Evolutionary conservation across 2,329 filamentous ascomycete genomes (phyloP).

Genomic region (Magnaporthales sp.): DNA sequence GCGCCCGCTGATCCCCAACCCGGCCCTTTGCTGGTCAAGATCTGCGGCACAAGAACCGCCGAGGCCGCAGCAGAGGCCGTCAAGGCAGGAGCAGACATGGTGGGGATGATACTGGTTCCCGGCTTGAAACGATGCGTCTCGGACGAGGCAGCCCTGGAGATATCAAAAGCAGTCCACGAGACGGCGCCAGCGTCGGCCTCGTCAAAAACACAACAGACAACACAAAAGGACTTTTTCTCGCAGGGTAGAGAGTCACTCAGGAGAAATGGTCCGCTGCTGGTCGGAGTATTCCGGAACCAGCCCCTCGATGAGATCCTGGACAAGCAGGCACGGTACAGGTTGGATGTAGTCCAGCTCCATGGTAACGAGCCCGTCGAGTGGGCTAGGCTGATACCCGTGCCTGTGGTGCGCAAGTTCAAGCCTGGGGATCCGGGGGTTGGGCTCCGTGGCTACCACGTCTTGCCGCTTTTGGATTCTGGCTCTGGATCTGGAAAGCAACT

Average conservation of each 20-base stretch:
- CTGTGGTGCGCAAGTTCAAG: conserved; percentile 79
- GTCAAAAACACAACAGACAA: conserved; percentile 13
- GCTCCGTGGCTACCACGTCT: conserved; percentile 68
- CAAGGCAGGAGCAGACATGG: conserved; percentile 79
- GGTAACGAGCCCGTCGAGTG: conserved; percentile 89
- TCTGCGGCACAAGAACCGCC: conserved; percentile 80
- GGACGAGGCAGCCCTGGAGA: conserved; percentile 68
- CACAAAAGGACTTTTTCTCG: conserved; percentile 56
- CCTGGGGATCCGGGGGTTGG: conserved; percentile 66
- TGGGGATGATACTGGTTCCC: conserved; percentile 86
- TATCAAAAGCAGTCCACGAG: conserved; percentile 67
- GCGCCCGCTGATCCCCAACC: conserved; percentile 14
- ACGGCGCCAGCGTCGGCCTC: conserved; percentile 13
- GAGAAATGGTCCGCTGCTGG: conserved; percentile 60
- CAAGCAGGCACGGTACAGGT: conserved; percentile 63
- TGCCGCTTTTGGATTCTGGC: conserved; percentile 82
- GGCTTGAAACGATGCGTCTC: conserved; percentile 73
- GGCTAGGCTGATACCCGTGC: conserved; percentile 81
- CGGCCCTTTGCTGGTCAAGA: conserved; percentile 69
- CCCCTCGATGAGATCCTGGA: conserved; percentile 73
- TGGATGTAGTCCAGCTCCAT: conserved; percentile 90
- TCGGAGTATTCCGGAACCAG: conserved; percentile 92
- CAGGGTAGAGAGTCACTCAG: conserved; percentile 17
- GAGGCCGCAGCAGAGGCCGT: conserved; percentile 76
- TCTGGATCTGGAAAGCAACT: conserved; percentile 74